A percentile compares a stretch with the other conserved stretches of the same genome.
These are phyloP conservation scores for Neopestalotiopsis sp. DNA, from an alignment of 2,329 filamentous ascomycete species.

Conservation along the genomic window DNA sequence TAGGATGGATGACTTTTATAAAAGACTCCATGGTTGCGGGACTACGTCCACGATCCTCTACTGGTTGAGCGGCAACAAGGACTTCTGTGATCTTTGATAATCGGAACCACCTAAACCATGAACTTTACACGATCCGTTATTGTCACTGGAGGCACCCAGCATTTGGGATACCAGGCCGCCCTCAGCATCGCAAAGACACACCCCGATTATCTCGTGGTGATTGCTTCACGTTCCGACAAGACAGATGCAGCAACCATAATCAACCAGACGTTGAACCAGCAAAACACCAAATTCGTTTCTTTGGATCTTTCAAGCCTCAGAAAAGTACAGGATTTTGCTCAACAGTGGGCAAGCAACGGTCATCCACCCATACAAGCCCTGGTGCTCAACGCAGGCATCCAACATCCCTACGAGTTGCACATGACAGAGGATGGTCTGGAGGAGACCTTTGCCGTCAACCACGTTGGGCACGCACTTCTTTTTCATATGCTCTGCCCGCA, in stretches of 20 bases:
- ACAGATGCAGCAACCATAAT: conserved; percentile 46
- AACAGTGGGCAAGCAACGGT: conserved; percentile 37
- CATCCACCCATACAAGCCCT: conserved; percentile 48
- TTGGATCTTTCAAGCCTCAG: conserved; percentile 47
- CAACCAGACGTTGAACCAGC: conserved; percentile 44
- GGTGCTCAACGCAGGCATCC: conserved; percentile 53
- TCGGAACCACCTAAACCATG: neutral
- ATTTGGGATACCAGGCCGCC: conserved; percentile 48
- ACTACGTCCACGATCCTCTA: too few species aligned
- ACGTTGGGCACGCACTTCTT: conserved; percentile 55
- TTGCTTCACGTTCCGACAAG: conserved; percentile 48
- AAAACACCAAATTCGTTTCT: conserved; percentile 45
- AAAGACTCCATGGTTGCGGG: too few species aligned
- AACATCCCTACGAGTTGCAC: conserved; percentile 42
- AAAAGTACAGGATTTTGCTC: conserved; percentile 47
- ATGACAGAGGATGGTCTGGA: conserved; percentile 50
- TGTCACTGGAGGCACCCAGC: conserved; percentile 51
- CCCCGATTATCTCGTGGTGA: conserved; percentile 45
- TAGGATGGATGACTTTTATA: too few species aligned
- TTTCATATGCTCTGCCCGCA: conserved; percentile 50
- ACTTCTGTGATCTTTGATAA: neutral
- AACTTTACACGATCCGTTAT: conserved; percentile 31
- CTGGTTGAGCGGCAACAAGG: too few species aligned
- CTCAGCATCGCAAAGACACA: conserved; percentile 43
- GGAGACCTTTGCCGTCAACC: conserved; percentile 52